These are phyloP conservation scores for Fusarium pseudocircinatum DNA, from an alignment of 2,329 filamentous ascomycete species.

Conservation along the genomic window DNA sequence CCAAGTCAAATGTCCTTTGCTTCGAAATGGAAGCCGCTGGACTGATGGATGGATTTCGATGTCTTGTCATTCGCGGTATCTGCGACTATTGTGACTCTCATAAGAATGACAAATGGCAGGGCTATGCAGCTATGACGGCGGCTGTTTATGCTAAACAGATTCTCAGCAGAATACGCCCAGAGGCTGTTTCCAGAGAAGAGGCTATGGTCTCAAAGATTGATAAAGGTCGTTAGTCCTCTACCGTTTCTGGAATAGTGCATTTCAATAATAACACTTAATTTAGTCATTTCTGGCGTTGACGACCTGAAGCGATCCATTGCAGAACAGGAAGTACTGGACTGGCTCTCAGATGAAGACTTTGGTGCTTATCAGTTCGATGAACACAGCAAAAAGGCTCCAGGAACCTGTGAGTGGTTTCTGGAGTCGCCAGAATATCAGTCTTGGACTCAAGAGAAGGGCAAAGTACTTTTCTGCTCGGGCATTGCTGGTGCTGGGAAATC, in stretches of 20 bases:
- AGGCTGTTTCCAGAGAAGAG: accelerated
- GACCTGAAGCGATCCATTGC: accelerated
- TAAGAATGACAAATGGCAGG: neutral
- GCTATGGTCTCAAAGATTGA: accelerated
- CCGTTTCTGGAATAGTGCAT: too few relatives aligned
- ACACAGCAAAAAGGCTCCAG: accelerated
- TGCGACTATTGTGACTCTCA: neutral
- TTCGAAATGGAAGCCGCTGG: neutral
- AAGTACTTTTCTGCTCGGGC: accelerated
- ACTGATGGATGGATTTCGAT: neutral
- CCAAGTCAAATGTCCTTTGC: accelerated
- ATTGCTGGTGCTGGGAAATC: neutral
- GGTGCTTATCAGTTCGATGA: neutral
- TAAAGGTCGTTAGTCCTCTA: neutral
- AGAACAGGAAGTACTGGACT: accelerated
- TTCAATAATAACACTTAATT: too few relatives aligned
- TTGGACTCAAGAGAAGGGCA: neutral
- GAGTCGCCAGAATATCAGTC: accelerated
- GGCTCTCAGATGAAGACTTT: neutral
- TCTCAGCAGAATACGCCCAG: accelerated
- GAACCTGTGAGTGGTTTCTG: accelerated
- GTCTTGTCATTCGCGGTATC: neutral
- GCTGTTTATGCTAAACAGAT: neutral
- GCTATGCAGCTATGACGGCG: neutral
- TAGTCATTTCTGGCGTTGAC: neutral